Base-by-base conservation (phyloP, 1,139 yeast genomes). In the Candida sanyaensis region DNA sequence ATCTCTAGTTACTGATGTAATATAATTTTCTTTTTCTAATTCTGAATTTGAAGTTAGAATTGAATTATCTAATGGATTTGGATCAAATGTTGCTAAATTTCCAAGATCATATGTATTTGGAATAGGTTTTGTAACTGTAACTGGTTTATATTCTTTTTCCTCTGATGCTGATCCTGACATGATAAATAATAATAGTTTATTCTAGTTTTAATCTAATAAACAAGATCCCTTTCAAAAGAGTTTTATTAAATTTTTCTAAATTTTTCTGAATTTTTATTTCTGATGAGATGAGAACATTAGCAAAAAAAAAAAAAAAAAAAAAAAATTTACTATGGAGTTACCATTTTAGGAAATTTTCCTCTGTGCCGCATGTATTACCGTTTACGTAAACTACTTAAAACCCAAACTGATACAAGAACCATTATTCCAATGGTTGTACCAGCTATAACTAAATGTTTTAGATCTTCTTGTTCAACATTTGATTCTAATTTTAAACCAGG, bases 91-190 rank as follows among this genome's bases (percentile, higher is more conserved):
- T 8, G 96, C 84, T 54, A 92, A 75, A 65, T 90, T 88, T 41
- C 98, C 98, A 55, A 91, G 73, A 66, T 92, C 98, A 62, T 77
- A 91, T 8, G 84, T 75, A 47, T 87, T 92, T 41, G 97, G 96
- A 52, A 91, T 88, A 24, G 87, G 86, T 68, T 91, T 91, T 42
- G 88, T 93, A 27, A 92, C 97, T 28, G 91, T 85, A 28, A 88
- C 92, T 9, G 96, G 87, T 63, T 84, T 83, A 57, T 54, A 73
- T 53, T 72, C 68, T 47, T 60, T 59, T 44, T 63, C 58, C 33
- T 52, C 55, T 27, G 70, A 61, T 70, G 67, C 63, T 23, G 26
- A 41, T 40, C 17, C 27, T 11, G 9, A 17, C 32, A n/a, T 38
- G 29, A 17, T 37, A 13, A 17, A 12, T 13, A 9, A n/a, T 7